A percentile compares a stretch with the other conserved stretches of the same genome.
These are phyloP conservation scores for Arthrobotrys pseudoclavata DNA, from an alignment of 2,329 filamentous ascomycete genomes.

Conservation along the genomic window DNA sequence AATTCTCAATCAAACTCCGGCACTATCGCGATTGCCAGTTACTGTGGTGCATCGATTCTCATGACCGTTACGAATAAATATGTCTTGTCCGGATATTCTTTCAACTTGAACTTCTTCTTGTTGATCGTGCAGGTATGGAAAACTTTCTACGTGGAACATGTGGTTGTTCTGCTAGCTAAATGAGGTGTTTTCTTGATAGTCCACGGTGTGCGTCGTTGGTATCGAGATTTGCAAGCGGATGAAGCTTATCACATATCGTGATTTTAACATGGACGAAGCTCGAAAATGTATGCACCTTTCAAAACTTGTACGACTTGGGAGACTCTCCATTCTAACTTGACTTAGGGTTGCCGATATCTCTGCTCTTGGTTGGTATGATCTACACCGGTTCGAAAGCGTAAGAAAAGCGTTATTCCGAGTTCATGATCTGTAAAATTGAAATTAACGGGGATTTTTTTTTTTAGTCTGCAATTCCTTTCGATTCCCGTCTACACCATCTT, in stretches of 20 bases:
- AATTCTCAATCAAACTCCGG: slow-evolving; percentile 29
- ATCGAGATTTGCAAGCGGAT: slow-evolving; percentile 85
- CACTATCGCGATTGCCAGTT: slow-evolving; percentile 81
- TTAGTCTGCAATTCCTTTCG: slow-evolving; percentile 86
- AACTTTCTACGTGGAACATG: not conserved
- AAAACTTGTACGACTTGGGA: not conserved
- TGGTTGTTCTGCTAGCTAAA: slow-evolving; percentile 1
- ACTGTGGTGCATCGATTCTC: slow-evolving; percentile 95
- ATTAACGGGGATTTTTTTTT: not conserved
- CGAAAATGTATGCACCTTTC: slow-evolving; percentile 82
- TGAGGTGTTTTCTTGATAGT: slow-evolving; percentile 70
- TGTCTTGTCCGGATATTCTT: slow-evolving; percentile 87
- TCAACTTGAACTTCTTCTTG: slow-evolving; percentile 97
- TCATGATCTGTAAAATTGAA: not conserved
- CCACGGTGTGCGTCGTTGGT: slow-evolving; percentile 86
- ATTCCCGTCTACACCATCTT: slow-evolving; percentile 99
- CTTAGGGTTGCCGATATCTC: slow-evolving; percentile 92
- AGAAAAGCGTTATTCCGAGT: slow-evolving; percentile 5
- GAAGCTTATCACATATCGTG: slow-evolving; percentile 84
- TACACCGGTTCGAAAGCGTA: slow-evolving; percentile 92
- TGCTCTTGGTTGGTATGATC: slow-evolving; percentile 98
- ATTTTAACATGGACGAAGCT: slow-evolving; percentile 88
- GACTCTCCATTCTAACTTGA: slow-evolving; percentile 27
- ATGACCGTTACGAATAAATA: slow-evolving; percentile 99
- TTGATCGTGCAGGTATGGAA: slow-evolving; percentile 83